phyloP scores from a whole-genome alignment of 2,329 filamentous ascomycete species.

The Aciculosporium take region DNA sequence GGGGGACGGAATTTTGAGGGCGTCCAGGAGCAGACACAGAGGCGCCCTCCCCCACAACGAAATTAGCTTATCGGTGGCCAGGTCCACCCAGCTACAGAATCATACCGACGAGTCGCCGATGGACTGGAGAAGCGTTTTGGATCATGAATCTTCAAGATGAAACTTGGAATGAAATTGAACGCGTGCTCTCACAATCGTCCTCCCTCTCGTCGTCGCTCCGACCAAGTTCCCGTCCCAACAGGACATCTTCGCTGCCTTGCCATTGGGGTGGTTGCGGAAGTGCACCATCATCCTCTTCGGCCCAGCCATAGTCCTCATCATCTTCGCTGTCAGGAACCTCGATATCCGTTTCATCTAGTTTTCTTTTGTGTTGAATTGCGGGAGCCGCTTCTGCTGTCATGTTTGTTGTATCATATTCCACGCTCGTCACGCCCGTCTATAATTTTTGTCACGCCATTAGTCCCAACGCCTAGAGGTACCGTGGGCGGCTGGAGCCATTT shows the following conservation, averaged over 20 bases:
- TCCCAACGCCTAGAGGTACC: neutral
- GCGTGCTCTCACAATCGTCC: constrained; percentile 5
- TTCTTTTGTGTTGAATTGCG: constrained; percentile 41
- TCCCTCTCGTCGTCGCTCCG: constrained; percentile 22
- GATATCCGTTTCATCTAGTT: constrained; percentile 44
- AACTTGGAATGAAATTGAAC: constrained; percentile 8
- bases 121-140: constrained; percentile 3
- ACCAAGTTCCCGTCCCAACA: constrained; percentile 34
- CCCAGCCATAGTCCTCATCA: constrained; percentile 62
- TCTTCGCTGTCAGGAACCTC: constrained; percentile 49
- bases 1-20: constrained; percentile 11
- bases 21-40: constrained; percentile 17
- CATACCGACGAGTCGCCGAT: constrained; percentile 15
- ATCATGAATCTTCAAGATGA: constrained; percentile 4
- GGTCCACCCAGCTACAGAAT: neutral
- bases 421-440: constrained; percentile 29
- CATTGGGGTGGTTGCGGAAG: constrained; percentile 49
- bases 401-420: constrained; percentile 23
- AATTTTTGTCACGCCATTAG: neutral
- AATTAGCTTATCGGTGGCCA: constrained; percentile 12
- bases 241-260: constrained; percentile 52
- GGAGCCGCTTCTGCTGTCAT: constrained; percentile 21
- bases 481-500: neutral
- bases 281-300: constrained; percentile 48
- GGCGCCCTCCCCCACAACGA: constrained; percentile 12